Conservation (phyloP, 1,284 basidiomycete species). For the Boletellus deceptivus region DNA sequence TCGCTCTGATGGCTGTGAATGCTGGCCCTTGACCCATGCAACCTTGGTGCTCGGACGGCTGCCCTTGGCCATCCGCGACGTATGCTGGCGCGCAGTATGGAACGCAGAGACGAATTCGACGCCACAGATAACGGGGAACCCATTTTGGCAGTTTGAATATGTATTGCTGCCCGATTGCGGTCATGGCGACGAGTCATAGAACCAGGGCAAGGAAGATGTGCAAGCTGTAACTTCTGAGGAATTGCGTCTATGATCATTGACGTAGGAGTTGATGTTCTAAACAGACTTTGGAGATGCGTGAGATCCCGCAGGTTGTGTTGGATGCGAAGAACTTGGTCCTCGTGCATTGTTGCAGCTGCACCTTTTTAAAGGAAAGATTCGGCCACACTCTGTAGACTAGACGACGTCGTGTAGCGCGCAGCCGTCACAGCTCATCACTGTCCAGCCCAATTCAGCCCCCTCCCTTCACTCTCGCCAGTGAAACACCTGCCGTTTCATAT, state of each 20-base stretch:
- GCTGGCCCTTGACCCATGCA: constrained; percentile 32
- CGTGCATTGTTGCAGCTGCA: constrained; percentile 18
- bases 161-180: constrained; percentile 8
- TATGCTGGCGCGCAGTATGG: constrained; percentile 25
- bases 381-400: constrained; percentile 16
- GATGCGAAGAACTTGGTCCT: constrained; percentile 25
- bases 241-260: constrained; percentile 20
- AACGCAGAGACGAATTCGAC: constrained; percentile 26
- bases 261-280: constrained; percentile 23
- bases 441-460: constrained; percentile 4
- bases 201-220: constrained; percentile 9
- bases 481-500: constrained; percentile 25
- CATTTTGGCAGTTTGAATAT: constrained; percentile 25
- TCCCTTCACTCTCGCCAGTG: neutral
- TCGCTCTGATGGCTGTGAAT: constrained; percentile 17
- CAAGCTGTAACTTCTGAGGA: neutral
- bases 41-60: constrained; percentile 14
- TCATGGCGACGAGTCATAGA: constrained; percentile 31
- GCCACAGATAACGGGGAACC: constrained; percentile 31
- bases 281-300: constrained; percentile 23
- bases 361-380: constrained; percentile 26
- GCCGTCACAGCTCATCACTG: constrained; percentile 8
- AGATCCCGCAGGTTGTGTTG: constrained; percentile 26
- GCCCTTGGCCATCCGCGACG: constrained; percentile 8
- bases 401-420: constrained; percentile 22